These are phyloP conservation scores for Haberlea rhodopensis DNA, from an alignment of 257 asterid species.

Conservation along the genomic window DNA sequence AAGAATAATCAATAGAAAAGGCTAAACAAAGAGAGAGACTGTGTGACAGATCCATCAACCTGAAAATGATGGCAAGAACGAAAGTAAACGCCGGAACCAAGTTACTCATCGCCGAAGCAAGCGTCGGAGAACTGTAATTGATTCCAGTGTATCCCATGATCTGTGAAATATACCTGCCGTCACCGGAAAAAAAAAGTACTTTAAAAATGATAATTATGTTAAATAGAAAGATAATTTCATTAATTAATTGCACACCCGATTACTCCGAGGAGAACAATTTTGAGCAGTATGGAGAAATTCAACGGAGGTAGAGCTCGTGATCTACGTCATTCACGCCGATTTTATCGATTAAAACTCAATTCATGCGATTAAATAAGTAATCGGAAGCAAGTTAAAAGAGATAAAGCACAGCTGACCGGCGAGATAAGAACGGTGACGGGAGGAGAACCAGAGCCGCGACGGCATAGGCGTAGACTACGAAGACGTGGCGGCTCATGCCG, in stretches of 20 bases:
- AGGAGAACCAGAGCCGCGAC: constrained; percentile 67
- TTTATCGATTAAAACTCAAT: not conserved
- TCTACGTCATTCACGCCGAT: constrained; percentile 35
- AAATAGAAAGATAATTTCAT: not conserved
- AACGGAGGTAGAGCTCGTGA: constrained; percentile 57
- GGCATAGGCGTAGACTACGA: constrained; percentile 70
- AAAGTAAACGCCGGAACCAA: constrained; percentile 81
- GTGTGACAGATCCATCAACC: constrained; percentile 37
- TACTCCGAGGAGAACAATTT: constrained; percentile 64
- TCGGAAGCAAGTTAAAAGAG: not conserved
- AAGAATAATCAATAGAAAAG: no score
- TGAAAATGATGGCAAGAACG: constrained; percentile 59
- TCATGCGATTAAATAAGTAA: not conserved
- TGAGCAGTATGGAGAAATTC: constrained; percentile 41
- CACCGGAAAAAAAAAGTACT: not conserved
- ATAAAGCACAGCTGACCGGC: constrained; percentile 30
- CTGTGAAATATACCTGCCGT: constrained; percentile 55
- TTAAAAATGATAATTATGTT: no score
- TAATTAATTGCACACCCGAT: constrained; percentile 54
- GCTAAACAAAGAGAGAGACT: not conserved
- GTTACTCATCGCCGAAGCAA: constrained; percentile 84
- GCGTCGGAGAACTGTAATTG: constrained; percentile 68
- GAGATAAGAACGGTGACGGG: constrained; percentile 61
- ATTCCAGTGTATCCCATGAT: constrained; percentile 69
- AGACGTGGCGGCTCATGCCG: constrained; percentile 80